Conservation (phyloP, 495 filamentous ascomycete genomes). For the Neurospora pannonica region DNA sequence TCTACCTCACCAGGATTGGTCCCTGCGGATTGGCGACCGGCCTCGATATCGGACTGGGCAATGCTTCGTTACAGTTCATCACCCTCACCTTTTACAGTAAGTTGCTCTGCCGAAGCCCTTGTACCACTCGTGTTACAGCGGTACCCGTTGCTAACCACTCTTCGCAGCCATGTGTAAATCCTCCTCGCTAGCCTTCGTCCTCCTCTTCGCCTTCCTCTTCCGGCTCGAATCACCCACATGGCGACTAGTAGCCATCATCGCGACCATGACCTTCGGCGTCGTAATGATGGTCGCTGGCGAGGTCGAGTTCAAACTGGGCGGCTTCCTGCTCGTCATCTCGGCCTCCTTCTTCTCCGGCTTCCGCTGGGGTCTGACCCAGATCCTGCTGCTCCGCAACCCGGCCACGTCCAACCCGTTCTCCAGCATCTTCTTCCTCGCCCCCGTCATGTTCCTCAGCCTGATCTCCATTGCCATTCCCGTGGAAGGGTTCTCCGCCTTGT, state of each 20-base stretch:
- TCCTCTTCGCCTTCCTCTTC: conserved; percentile 93
- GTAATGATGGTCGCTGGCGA: conserved; percentile 99
- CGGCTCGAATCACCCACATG: conserved; percentile 80
- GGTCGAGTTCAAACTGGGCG: conserved; percentile 78
- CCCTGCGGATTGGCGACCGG: conserved; percentile 92
- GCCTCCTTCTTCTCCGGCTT: conserved; percentile 94
- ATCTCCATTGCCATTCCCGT: conserved; percentile 73
- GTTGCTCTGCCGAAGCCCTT: conserved; percentile 14
- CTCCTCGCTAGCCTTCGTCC: conserved; percentile 86
- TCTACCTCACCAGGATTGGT: conserved; percentile 86
- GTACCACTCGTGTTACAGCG: not conserved
- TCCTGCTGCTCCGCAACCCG: conserved; percentile 86
- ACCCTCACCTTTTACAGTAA: conserved; percentile 91
- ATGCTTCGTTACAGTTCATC: conserved; percentile 92
- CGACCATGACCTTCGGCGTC: conserved; percentile 87
- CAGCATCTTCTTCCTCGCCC: conserved; percentile 92
- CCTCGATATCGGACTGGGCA: conserved; percentile 92
- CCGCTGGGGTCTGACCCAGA: conserved; percentile 94
- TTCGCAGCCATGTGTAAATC: conserved; percentile 93
- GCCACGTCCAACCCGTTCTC: conserved; percentile 96
- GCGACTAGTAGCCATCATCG: conserved; percentile 77
- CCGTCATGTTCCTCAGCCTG: conserved; percentile 87
- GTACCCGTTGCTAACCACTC: conserved; percentile 7
- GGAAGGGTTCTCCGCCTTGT: conserved; percentile 64
- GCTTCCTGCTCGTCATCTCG: conserved; percentile 85